Conservation (phyloP, 2,329 filamentous ascomycete genomes). For the Sclerotinia nivalis region DNA sequence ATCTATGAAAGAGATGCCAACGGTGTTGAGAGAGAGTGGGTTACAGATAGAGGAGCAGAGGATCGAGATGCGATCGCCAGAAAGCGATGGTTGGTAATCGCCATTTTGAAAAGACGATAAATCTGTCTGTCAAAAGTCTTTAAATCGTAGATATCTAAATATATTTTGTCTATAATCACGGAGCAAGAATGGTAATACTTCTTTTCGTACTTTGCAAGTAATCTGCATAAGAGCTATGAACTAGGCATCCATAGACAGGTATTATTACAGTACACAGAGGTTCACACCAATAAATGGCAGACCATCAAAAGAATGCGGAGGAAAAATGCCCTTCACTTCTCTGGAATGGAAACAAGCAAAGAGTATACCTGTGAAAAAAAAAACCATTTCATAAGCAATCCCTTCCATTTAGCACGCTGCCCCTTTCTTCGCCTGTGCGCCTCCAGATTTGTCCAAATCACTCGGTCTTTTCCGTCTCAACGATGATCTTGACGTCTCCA, state of each 20-base stretch:
- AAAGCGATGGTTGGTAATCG: constrained; percentile 71
- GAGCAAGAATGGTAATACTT: background rate
- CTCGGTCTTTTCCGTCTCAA: constrained; percentile 28
- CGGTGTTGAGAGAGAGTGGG: constrained; percentile 63
- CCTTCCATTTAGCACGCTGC: background rate
- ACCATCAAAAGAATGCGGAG: constrained; percentile 12
- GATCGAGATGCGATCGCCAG: constrained; percentile 59
- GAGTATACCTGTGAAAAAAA: background rate
- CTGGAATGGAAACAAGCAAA: background rate
- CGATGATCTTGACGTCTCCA: constrained; percentile 36
- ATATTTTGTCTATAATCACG: background rate
- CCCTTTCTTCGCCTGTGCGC: background rate
- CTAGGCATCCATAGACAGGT: background rate
- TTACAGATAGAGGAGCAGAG: constrained; percentile 59
- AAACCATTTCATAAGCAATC: background rate
- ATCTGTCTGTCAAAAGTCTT: background rate
- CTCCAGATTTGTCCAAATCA: background rate
- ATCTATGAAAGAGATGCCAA: constrained; percentile 71
- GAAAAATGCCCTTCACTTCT: background rate
- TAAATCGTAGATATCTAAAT: background rate
- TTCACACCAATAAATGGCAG: constrained; percentile 8
- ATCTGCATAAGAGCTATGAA: background rate
- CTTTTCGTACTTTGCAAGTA: background rate
- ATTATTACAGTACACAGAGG: constrained; percentile 8
- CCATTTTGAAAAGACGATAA: constrained; percentile 46